These are phyloP conservation scores for Grammothele lineata DNA, from an alignment of 768 basidiomycete species.

Conservation along the genomic window DNA sequence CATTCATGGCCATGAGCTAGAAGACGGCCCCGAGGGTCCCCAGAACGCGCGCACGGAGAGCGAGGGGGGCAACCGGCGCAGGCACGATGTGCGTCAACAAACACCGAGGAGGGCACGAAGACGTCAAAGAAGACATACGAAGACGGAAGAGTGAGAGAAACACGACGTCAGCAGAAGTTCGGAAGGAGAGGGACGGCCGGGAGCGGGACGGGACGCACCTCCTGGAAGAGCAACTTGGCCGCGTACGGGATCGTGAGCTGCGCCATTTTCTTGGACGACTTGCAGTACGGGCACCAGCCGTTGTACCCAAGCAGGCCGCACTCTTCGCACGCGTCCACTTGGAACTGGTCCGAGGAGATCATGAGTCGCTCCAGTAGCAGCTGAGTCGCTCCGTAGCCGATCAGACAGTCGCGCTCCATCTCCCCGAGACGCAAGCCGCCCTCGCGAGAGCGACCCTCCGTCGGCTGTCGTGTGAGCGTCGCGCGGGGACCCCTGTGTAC, in stretches of 20 bases:
- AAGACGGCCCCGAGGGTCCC: no score
- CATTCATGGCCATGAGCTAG: constrained; percentile 24
- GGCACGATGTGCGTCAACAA: no score
- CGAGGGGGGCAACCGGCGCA: background rate
- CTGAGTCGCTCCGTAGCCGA: constrained; percentile 98
- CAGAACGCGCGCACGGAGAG: background rate
- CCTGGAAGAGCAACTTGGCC: constrained; percentile 89
- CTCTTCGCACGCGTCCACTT: constrained; percentile 91
- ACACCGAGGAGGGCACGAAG: no score
- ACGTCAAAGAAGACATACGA: no score
- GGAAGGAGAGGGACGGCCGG: background rate
- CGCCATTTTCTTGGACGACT: constrained; percentile 94
- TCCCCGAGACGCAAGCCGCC: constrained; percentile 96
- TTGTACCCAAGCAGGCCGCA: constrained; percentile 95
- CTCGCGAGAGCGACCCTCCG: constrained; percentile 96
- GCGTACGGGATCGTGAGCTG: constrained; percentile 96
- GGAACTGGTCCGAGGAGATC: constrained; percentile 98
- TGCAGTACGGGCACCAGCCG: constrained; percentile 98
- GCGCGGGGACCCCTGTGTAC: constrained; percentile 83
- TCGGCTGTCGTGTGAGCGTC: constrained; percentile 94
- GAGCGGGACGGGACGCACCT: constrained; percentile 44
- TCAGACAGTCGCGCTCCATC: constrained; percentile 98
- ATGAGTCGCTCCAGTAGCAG: constrained; percentile 94
- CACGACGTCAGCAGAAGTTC: background rate
- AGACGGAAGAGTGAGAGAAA: background rate